Conservation (phyloP, 2,329 filamentous ascomycete genomes). For the Diaporthe amygdali region DNA sequence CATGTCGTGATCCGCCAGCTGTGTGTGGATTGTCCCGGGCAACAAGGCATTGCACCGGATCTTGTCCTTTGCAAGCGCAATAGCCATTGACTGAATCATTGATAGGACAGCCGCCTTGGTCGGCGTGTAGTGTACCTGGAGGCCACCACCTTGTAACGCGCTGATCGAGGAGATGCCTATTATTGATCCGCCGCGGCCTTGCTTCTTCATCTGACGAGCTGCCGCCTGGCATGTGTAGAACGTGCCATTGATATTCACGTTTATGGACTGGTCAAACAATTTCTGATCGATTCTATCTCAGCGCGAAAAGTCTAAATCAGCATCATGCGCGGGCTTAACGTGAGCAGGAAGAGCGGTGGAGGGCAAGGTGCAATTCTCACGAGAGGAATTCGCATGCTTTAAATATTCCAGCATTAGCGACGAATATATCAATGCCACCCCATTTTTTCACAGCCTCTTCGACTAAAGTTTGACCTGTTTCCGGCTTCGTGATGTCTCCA, state of each 20-base stretch:
- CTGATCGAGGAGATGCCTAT: conserved; percentile 66
- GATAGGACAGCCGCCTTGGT: conserved; percentile 74
- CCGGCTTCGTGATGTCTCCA: conserved; percentile 69
- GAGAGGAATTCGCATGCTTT: conserved; percentile 71
- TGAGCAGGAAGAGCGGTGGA: conserved; percentile 38
- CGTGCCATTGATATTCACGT: conserved; percentile 65
- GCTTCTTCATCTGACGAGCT: conserved; percentile 63
- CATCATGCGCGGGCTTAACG: too few relatives aligned
- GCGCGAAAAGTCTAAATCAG: background rate
- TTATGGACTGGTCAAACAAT: conserved; percentile 63
- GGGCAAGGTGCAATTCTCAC: background rate
- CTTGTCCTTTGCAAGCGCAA: conserved; percentile 67
- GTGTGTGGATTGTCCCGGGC: conserved; percentile 73
- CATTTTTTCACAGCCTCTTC: conserved; percentile 49
- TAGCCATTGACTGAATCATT: conserved; percentile 72
- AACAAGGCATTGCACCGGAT: conserved; percentile 74
- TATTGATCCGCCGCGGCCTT: conserved; percentile 65
- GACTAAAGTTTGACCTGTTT: conserved; percentile 53
- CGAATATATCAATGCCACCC: conserved; percentile 60
- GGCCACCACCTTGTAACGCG: conserved; percentile 50
- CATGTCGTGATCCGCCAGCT: conserved; percentile 72
- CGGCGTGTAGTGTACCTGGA: conserved; percentile 73
- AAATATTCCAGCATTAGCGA: conserved; percentile 72
- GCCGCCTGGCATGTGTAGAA: conserved; percentile 72
- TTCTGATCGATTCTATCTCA: conserved; percentile 56